A percentile compares a stretch with the other conserved stretches of the same genome.
These are phyloP conservation scores for Entophlyctis luteolus DNA, from an alignment of 192 early-diverging fungal genomes.

Conservation along the genomic window DNA sequence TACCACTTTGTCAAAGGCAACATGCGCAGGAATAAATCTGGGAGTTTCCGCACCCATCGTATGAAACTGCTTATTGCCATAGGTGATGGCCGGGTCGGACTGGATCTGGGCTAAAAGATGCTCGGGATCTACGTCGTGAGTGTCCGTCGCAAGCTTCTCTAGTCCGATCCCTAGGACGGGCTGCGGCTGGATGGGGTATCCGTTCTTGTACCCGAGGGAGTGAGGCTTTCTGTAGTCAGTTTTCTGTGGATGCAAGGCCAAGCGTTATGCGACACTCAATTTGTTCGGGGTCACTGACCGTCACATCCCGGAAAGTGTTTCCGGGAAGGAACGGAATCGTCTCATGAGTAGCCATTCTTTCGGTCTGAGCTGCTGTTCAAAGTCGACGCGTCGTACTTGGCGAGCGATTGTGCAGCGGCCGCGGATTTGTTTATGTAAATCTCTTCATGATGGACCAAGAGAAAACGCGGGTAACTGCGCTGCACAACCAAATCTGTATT, in stretches of 20 bases:
- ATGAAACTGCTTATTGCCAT: constrained; percentile 42
- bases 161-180: constrained; percentile 39
- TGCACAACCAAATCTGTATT: too few relatives aligned
- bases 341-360: constrained; percentile 34
- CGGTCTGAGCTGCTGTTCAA: too few relatives aligned
- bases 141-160: constrained; percentile 21
- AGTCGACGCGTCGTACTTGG: too few relatives aligned
- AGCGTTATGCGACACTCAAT: background rate
- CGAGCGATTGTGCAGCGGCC: too few relatives aligned
- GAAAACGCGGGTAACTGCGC: too few relatives aligned
- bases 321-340: constrained; percentile 56
- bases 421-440: too few relatives aligned
- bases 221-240: constrained; percentile 51
- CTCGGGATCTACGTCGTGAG: constrained; percentile 23
- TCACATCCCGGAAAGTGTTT: constrained; percentile 50
- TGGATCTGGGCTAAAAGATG: constrained; percentile 32
- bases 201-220: constrained; percentile 54
- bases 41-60: background rate
- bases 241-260: constrained; percentile 34
- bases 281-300: constrained; percentile 27
- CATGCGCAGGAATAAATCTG: constrained; percentile 55
- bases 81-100: constrained; percentile 42
- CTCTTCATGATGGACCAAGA: too few relatives aligned
- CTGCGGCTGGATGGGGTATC: constrained; percentile 45
- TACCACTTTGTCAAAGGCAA: constrained; percentile 63